Percentiles rank a stretch among this genome's conserved stretches.
These are phyloP conservation scores for Acmispon strigosus DNA, from an alignment of 306 rosid genomes.

Conservation along the genomic window DNA sequence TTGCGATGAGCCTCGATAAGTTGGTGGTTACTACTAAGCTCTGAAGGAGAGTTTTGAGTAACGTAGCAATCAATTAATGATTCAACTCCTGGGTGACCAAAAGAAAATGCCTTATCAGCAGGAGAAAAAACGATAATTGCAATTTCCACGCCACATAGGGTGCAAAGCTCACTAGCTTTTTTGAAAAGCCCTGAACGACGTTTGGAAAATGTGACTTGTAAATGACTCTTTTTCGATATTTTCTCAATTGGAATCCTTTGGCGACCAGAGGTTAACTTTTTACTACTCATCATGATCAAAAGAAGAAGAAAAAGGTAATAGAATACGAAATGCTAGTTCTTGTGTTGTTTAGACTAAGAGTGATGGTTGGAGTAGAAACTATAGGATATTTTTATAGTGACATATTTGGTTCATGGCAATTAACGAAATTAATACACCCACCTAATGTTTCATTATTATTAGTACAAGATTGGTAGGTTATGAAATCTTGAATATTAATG, in stretches of 20 bases:
- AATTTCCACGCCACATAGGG: conserved; percentile 26
- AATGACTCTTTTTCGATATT: conserved; percentile 19
- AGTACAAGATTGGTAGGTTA: neutral
- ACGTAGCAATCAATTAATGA: conserved; percentile 9
- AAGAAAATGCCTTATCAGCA: conserved; percentile 13
- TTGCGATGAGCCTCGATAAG: neutral
- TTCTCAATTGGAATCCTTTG: conserved; percentile 18
- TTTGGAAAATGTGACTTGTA: conserved; percentile 24
- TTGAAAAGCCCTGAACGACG: conserved; percentile 21
- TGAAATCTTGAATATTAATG: conserved; percentile 9
- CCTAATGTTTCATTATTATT: neutral
- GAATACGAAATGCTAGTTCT: no score
- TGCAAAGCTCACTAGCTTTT: conserved; percentile 30
- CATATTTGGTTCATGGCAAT: neutral
- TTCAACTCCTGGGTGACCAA: conserved; percentile 28
- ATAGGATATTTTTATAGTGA: conserved; percentile 7
- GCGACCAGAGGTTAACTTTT: conserved; percentile 16
- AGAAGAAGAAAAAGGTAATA: no score
- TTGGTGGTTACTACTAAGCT: neutral
- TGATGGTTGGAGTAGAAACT: neutral
- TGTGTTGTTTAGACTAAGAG: no score
- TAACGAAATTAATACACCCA: neutral
- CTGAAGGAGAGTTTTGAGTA: neutral
- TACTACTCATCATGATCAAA: neutral
- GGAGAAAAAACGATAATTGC: conserved; percentile 25